Evolutionary conservation across 345 rosid species (phyloP).

Genomic region (Schrenkiella parvula): DNA sequence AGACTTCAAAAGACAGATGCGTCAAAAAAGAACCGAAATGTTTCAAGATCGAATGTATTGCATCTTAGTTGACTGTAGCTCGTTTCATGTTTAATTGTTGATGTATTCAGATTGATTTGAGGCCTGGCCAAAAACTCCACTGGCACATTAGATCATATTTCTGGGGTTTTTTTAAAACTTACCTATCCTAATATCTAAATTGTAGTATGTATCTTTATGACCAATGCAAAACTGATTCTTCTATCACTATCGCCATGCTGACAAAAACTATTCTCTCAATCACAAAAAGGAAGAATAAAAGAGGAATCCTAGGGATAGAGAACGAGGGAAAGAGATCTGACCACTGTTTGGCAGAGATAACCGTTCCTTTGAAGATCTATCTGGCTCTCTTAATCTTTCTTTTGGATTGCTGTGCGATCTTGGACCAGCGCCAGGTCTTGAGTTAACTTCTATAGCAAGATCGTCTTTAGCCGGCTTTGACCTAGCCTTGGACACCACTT

Average conservation of each 20-base stretch:
- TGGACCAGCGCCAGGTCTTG: constrained; percentile 43
- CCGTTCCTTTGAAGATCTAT: constrained; percentile 58
- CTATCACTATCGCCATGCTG: neutral
- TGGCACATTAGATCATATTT: neutral
- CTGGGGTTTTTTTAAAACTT: neutral
- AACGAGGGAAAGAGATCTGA: constrained; percentile 33
- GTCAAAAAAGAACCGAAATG: neutral
- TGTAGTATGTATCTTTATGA: neutral
- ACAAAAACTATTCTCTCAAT: neutral
- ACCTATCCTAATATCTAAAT: neutral
- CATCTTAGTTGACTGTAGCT: neutral
- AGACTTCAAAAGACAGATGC: neutral
- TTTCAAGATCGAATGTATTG: neutral
- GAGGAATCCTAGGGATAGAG: neutral
- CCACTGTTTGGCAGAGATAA: constrained; percentile 71
- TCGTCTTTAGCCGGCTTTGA: constrained; percentile 50
- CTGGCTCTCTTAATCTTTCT: constrained; percentile 55
- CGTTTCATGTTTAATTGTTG: neutral
- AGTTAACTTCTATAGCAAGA: constrained; percentile 47
- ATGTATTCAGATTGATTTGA: neutral
- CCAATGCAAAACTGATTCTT: neutral
- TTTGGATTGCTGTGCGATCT: constrained; percentile 92
- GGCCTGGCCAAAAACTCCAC: neutral
- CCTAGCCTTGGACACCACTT: constrained; percentile 49
- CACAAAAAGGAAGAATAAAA: neutral